Conservation (phyloP, 352 stramenopile species). For the Phytophthora nicotianae region DNA sequence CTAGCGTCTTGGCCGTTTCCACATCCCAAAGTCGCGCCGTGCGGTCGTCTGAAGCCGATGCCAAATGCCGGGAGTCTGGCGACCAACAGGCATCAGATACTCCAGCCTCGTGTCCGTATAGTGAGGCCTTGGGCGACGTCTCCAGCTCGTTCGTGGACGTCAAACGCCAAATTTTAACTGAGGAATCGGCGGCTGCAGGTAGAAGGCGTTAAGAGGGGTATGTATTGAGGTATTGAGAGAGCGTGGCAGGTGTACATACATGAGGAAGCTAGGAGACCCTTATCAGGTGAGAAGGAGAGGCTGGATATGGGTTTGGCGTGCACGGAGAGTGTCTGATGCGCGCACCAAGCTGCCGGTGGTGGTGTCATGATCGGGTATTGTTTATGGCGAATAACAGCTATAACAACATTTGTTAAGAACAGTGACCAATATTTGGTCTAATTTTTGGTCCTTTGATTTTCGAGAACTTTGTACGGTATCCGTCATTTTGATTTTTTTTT, state of each 20-base stretch:
- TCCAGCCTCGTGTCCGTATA: conserved; percentile 92
- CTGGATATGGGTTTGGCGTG: conserved; percentile 81
- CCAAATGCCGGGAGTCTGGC: conserved; percentile 82
- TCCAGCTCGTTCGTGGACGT: conserved; percentile 22
- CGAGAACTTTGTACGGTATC: neutral
- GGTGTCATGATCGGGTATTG: neutral
- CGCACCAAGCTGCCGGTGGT: conserved; percentile 16
- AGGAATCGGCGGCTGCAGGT: conserved; percentile 67
- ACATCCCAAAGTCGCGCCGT: conserved; percentile 96
- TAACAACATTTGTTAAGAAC: conserved; percentile 3
- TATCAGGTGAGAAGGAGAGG: conserved; percentile 67
- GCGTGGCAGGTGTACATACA: conserved; percentile 38
- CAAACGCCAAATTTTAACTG: conserved; percentile 77
- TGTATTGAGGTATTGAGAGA: neutral
- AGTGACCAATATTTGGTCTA: conserved; percentile 3
- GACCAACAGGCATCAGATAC: conserved; percentile 95
- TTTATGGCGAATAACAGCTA: neutral
- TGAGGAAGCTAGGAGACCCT: conserved; percentile 62
- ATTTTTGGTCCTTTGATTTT: neutral
- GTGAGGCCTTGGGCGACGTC: conserved; percentile 34
- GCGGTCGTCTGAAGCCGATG: conserved; percentile 96
- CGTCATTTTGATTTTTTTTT: conserved; percentile 14
- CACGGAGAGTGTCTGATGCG: conserved; percentile 32
- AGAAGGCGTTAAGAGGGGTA: neutral
- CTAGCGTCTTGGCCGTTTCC: conserved; percentile 76